phyloP scores from a whole-genome alignment of 106 monocot species.

The Dendrobium officinale region DNA sequence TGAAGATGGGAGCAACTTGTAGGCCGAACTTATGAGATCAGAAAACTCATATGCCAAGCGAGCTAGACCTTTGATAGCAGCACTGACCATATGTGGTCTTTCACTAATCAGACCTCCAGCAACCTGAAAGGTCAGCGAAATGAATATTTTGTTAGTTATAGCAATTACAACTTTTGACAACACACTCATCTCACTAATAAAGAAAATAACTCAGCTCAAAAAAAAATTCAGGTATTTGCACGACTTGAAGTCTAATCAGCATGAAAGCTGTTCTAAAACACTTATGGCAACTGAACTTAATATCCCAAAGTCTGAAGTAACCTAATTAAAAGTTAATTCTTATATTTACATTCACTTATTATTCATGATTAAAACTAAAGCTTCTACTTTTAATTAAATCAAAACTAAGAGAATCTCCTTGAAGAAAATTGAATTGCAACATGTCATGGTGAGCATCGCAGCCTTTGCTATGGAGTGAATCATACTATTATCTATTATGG shows the following conservation, averaged over 20 bases:
- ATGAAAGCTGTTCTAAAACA: not conserved
- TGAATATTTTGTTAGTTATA: not conserved
- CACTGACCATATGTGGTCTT: slow-evolving; percentile 89
- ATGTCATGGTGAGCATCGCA: too few species aligned
- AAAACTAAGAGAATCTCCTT: too few species aligned
- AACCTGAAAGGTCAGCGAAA: slow-evolving; percentile 31
- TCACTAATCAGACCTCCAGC: slow-evolving; percentile 63
- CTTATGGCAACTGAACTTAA: too few species aligned
- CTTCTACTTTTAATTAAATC: too few species aligned
- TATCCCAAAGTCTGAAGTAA: too few species aligned
- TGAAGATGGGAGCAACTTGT: slow-evolving; percentile 77
- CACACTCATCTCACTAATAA: not conserved
- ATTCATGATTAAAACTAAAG: too few species aligned
- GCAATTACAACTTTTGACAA: not conserved
- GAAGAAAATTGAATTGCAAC: too few species aligned
- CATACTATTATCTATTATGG: too few species aligned
- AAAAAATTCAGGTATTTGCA: not conserved
- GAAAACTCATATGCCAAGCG: slow-evolving; percentile 95
- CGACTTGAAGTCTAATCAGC: not conserved
- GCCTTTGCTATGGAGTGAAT: too few species aligned
- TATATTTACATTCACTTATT: too few species aligned
- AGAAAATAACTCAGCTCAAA: not conserved
- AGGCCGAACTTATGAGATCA: slow-evolving; percentile 79
- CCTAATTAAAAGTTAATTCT: too few species aligned
- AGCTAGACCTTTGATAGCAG: slow-evolving; percentile 82